phyloP scores from a whole-genome alignment of 441 rosid species.

The Croton setiger region DNA sequence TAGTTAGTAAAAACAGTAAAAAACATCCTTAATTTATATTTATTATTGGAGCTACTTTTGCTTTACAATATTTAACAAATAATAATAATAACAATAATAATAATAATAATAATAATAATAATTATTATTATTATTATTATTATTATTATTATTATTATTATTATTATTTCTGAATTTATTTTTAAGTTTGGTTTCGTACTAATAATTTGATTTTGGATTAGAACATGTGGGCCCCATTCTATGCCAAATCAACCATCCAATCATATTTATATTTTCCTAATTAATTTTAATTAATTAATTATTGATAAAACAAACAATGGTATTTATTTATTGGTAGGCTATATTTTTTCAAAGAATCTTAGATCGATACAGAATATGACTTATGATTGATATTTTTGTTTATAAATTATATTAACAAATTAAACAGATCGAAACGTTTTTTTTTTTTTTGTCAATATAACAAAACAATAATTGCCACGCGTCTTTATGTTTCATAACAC shows the following conservation, averaged over 20 bases:
- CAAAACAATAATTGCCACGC: constrained; percentile 3
- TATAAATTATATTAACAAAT: not conserved
- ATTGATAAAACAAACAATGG: not conserved
- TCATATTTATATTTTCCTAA: constrained; percentile 1
- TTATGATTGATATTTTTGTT: not conserved
- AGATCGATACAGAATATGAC: constrained; percentile 8
- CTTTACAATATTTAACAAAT: too few relatives aligned
- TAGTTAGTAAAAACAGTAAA: too few relatives aligned
- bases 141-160: too few relatives aligned
- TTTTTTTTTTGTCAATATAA: constrained; percentile 5
- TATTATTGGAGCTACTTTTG: too few relatives aligned
- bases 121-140: too few relatives aligned
- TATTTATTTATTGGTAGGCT: constrained; percentile 5
- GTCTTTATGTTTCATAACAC: not conserved
- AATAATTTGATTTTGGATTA: constrained; percentile 25
- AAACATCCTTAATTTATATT: too few relatives aligned
- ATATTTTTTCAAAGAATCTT: constrained; percentile 11
- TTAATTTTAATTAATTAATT: not conserved
- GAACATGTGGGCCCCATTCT: constrained; percentile 22
- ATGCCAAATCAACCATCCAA: constrained; percentile 21
- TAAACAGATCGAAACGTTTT: too few relatives aligned
- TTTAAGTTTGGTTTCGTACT: too few relatives aligned
- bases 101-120: too few relatives aligned
- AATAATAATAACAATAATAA: too few relatives aligned
- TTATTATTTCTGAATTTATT: too few relatives aligned